Evolutionary conservation across 257 asterid genomes (phyloP).

Genomic region (Salvia miltiorrhiza): DNA sequence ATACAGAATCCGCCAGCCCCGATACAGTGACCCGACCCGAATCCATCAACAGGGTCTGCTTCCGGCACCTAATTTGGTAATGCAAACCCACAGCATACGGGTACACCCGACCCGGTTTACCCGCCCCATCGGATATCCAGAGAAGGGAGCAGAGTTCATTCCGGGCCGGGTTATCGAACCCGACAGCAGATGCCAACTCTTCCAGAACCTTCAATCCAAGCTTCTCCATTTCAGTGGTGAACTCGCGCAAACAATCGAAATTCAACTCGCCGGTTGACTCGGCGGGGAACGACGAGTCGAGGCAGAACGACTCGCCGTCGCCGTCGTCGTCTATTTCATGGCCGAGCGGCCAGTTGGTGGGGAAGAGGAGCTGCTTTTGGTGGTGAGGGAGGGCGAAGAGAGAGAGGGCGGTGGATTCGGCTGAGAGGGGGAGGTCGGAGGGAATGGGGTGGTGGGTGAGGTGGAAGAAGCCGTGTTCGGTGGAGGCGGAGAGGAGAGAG

Average conservation of each 20-base stretch:
- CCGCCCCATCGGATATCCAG: constrained; percentile 55
- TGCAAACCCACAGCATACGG: constrained; percentile 64
- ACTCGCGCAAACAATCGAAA: constrained; percentile 39
- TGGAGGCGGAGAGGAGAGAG: constrained; percentile 43
- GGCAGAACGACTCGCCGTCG: constrained; percentile 42
- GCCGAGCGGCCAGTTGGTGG: constrained; percentile 74
- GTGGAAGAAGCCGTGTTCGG: constrained; percentile 63
- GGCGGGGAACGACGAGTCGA: constrained; percentile 37
- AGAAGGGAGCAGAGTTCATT: constrained; percentile 37
- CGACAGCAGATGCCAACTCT: constrained; percentile 44
- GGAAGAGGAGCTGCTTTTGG: constrained; percentile 37
- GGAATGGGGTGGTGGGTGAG: constrained; percentile 53
- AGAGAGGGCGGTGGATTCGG: constrained; percentile 39
- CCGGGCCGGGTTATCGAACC: constrained; percentile 48
- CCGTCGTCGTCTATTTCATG: constrained; percentile 34
- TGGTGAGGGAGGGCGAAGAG: constrained; percentile 29
- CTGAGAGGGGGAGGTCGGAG: constrained; percentile 38
- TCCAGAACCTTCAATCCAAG: constrained; percentile 47
- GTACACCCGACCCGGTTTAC: constrained; percentile 52
- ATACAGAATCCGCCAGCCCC: constrained; percentile 45
- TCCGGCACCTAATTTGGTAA: constrained; percentile 38
- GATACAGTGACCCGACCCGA: constrained; percentile 60
- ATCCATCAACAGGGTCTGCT: constrained; percentile 46
- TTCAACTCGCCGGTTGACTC: constrained; percentile 32
- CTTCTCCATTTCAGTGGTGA: constrained; percentile 48